Percentiles rank a stretch among this genome's conserved stretches.
phyloP scores from a whole-genome alignment of 805 yeast species.

The Ogataea paradorogensis region DNA sequence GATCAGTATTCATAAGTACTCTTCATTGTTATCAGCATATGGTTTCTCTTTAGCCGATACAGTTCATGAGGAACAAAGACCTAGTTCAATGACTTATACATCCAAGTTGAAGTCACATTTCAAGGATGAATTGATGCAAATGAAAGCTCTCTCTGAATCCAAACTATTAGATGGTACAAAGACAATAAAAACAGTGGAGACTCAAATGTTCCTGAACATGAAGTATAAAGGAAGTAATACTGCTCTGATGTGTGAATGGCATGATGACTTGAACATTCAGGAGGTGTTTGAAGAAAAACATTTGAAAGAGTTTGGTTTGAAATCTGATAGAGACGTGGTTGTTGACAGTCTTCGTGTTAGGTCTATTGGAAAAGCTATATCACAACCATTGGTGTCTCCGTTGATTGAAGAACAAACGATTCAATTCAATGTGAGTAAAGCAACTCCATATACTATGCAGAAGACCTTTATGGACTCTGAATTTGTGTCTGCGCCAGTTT shows the following conservation, averaged over 20 bases:
- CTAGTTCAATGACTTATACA: conserved; percentile 47
- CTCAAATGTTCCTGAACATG: conserved; percentile 69
- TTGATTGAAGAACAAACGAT: conserved; percentile 1
- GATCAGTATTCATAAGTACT: conserved; percentile 72
- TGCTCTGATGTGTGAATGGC: conserved; percentile 58
- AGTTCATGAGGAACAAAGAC: conserved; percentile 71
- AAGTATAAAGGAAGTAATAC: conserved; percentile 87
- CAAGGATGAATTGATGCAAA: conserved; percentile 40
- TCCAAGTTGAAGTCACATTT: conserved; percentile 33
- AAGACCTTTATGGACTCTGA: conserved; percentile 34
- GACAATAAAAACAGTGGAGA: conserved; percentile 38
- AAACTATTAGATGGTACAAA: conserved; percentile 34
- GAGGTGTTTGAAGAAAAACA: conserved; percentile 52
- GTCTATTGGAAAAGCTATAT: conserved; percentile 56
- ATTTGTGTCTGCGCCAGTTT: conserved; percentile 51
- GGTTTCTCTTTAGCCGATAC: conserved; percentile 75
- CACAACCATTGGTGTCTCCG: conserved; percentile 21
- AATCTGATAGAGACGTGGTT: conserved; percentile 44
- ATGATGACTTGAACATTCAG: conserved; percentile 30
- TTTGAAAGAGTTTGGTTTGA: conserved; percentile 70
- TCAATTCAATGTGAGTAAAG: conserved; percentile 30
- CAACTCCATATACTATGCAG: conserved; percentile 51
- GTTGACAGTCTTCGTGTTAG: conserved; percentile 77
- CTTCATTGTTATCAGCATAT: conserved; percentile 62
- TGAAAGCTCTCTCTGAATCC: neutral